Base-by-base conservation (phyloP, 352 stramenopile genomes). In the Phytopythium sindhum region DNA sequence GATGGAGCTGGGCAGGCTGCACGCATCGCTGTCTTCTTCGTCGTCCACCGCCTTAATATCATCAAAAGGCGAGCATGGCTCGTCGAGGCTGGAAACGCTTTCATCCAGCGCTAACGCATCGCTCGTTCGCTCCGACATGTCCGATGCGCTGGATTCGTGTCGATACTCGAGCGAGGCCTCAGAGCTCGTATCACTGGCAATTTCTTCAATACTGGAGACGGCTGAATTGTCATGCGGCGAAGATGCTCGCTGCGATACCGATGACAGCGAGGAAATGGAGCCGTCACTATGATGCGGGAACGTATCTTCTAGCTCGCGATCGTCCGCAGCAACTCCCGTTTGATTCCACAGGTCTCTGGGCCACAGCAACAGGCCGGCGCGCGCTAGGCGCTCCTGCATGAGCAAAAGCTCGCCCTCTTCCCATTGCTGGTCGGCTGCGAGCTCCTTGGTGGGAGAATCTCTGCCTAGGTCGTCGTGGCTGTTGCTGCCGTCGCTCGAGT, bases 381-480 rank as follows among this genome's bases (percentile, higher is more conserved):
- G 52, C 10, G 52, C 52, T n/a, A 58, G 52, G 10, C 52, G 31
- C 31, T 58, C 52, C 31, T 31, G 21, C n/a, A 58, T 29, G 52
- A 58, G 52, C 31, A 15, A 1, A 17, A 42, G 31, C 31, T 12
- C 31, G 19, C 47, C 31, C 3, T 58, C 52, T 3, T 58, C 21
- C 48, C 17, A 24, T 10, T 19, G 4, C 19, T 37, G 26, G 8
- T 29, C 21, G n/a, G 14, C 14, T n/a, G 7, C 9, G 10, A 21
- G 9, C 31, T 37, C 31, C 31, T 37, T 4, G 31, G 9, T 6
- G 33, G 33, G 33, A n/a, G n/a, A n/a, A 39, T 14, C 7, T 39
- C 14, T 1, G 33, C 14, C 14, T 2, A 15, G 10, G 33, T 39
- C 33, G 11, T 9, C 7, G 4, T 55, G 14, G 4, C 5, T 28